These are phyloP conservation scores for Curvularia spicifera DNA, from an alignment of 2,329 filamentous ascomycete species.

Conservation along the genomic window DNA sequence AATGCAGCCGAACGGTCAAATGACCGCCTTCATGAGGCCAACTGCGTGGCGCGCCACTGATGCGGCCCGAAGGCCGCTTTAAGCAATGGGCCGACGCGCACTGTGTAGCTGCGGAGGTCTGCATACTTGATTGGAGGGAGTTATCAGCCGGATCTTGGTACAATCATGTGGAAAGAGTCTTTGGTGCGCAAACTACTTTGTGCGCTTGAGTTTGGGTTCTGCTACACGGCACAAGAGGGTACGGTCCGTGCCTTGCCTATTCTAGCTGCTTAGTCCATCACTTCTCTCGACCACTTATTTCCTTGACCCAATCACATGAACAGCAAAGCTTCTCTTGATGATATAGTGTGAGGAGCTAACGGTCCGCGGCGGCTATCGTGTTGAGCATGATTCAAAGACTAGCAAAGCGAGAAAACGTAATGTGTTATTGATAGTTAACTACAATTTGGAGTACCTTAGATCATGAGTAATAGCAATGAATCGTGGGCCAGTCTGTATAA, in stretches of 20 bases:
- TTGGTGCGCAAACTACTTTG: neutral
- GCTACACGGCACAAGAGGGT: neutral
- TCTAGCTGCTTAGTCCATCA: neutral
- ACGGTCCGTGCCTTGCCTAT: neutral
- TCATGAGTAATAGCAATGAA: neutral
- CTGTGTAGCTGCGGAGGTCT: neutral
- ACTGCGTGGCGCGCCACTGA: neutral
- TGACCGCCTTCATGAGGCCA: slow-evolving; percentile 1
- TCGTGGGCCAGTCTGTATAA: neutral
- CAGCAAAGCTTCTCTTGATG: neutral
- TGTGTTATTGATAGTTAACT: neutral
- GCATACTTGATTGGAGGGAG: neutral
- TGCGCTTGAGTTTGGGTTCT: too few relatives aligned
- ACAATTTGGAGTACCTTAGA: neutral
- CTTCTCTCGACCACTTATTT: neutral
- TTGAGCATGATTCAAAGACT: neutral
- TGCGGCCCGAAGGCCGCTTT: neutral
- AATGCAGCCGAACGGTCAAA: slow-evolving; percentile 1
- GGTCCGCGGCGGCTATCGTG: neutral
- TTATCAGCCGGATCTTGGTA: neutral
- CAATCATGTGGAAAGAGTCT: neutral
- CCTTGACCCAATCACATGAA: too few relatives aligned
- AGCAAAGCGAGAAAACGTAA: neutral
- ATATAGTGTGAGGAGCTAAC: neutral
- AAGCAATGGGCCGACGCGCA: neutral